These are phyloP conservation scores for Scheffersomyces titani DNA, from an alignment of 1,139 yeast genomes.

Conservation along the genomic window DNA sequence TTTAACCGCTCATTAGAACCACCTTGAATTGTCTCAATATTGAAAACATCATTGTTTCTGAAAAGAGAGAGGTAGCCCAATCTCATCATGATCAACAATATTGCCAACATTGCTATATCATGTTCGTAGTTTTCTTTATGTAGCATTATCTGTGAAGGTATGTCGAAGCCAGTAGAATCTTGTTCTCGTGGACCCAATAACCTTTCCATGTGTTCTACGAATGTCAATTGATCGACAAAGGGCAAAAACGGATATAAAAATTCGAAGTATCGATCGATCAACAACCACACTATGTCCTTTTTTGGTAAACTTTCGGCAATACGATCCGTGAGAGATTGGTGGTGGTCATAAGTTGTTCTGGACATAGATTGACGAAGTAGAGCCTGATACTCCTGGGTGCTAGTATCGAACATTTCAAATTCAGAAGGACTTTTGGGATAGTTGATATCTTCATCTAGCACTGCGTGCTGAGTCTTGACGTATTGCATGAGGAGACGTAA, in stretches of 20 bases:
- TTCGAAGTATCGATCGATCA: constrained; percentile 17
- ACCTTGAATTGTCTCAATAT: constrained; percentile 7
- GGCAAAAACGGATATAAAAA: constrained; percentile 18
- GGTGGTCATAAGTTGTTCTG: neutral
- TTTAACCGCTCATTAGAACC: constrained; percentile 11
- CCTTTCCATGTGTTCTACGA: constrained; percentile 11
- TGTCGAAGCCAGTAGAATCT: neutral
- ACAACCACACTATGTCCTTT: constrained; percentile 16
- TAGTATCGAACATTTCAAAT: neutral
- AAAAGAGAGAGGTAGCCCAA: constrained; percentile 17
- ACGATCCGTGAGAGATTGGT: neutral
- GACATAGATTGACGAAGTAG: neutral
- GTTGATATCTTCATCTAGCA: neutral
- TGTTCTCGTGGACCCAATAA: constrained; percentile 10
- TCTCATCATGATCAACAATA: constrained; percentile 16
- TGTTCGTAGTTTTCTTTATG: constrained; percentile 8
- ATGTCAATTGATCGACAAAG: constrained; percentile 17
- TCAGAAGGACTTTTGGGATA: neutral
- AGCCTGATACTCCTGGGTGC: neutral
- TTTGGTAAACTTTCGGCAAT: constrained; percentile 11
- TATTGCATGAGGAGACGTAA: constrained; percentile 5
- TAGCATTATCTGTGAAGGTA: neutral
- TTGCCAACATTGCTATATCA: constrained; percentile 14
- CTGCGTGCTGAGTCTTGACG: constrained; percentile 5
- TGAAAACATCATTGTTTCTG: constrained; percentile 13